phyloP scores from a whole-genome alignment of 2,329 filamentous ascomycete genomes.

The Trichoderma sp. region DNA sequence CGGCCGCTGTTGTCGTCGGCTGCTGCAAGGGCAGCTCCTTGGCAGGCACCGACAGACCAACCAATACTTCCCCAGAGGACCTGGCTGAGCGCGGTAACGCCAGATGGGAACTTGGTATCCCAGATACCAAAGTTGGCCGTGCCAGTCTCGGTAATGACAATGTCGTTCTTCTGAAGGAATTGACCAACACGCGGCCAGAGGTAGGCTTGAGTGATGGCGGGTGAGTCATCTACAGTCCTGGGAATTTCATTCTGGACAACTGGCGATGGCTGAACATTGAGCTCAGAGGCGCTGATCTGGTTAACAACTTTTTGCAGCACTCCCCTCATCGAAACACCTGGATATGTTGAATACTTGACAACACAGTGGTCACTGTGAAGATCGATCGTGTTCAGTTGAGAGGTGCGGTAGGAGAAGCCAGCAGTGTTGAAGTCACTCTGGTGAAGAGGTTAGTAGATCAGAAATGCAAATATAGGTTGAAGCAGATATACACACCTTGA shows the following conservation, averaged over 20 bases:
- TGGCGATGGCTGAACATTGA: slow-evolving; percentile 55
- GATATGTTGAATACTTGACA: slow-evolving; percentile 76
- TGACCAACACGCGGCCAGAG: slow-evolving; percentile 75
- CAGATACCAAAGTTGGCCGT: slow-evolving; percentile 87
- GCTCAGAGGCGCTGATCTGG: slow-evolving; percentile 53
- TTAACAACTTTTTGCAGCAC: slow-evolving; percentile 70
- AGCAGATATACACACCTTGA: slow-evolving; percentile 41
- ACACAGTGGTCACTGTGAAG: slow-evolving; percentile 72
- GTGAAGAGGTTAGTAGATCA: neutral
- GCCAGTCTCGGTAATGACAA: slow-evolving; percentile 83
- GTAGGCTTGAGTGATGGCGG: slow-evolving; percentile 64
- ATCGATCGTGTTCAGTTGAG: slow-evolving; percentile 74
- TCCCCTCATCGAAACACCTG: slow-evolving; percentile 72
- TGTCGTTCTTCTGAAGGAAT: slow-evolving; percentile 69
- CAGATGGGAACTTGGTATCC: slow-evolving; percentile 74
- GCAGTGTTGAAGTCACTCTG: slow-evolving; percentile 78
- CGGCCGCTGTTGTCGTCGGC: slow-evolving; percentile 59
- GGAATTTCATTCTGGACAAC: slow-evolving; percentile 51
- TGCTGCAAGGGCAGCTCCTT: slow-evolving; percentile 69
- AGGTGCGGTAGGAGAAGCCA: slow-evolving; percentile 77
- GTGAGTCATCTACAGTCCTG: slow-evolving; percentile 39
- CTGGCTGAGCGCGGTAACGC: slow-evolving; percentile 78
- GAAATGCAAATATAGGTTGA: neutral
- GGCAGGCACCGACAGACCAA: slow-evolving; percentile 57
- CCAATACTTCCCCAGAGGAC: slow-evolving; percentile 69